Conservation (phyloP, 768 basidiomycete species). For the Agaricus sinodeliciosus region DNA sequence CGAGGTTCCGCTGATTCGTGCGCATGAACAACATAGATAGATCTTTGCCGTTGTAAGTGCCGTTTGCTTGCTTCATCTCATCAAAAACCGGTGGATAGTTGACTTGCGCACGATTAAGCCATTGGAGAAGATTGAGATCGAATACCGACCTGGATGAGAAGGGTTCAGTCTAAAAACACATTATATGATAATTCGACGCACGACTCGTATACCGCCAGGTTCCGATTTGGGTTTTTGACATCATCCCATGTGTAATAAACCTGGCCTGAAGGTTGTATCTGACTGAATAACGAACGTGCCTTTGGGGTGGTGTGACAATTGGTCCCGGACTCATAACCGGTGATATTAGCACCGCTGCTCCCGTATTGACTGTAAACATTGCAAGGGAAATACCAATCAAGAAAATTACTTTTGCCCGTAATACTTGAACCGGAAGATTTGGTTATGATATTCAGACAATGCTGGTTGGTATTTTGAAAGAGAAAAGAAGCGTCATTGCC, state of each 20-base stretch:
- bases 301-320: conserved; percentile 66
- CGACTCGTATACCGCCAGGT: conserved; percentile 93
- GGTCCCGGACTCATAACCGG: conserved; percentile 54
- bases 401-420: conserved; percentile 44
- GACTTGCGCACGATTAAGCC: conserved; percentile 79
- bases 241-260: conserved; percentile 95
- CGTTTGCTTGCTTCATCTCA: conserved; percentile 59
- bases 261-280: conserved; percentile 59
- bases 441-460: conserved; percentile 74
- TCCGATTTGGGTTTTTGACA: conserved; percentile 57
- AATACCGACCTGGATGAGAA: conserved; percentile 61
- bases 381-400: conserved; percentile 99
- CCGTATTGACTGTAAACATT: conserved; percentile 80
- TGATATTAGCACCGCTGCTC: conserved; percentile 53
- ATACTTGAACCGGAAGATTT: conserved; percentile 69
- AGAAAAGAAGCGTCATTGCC: conserved; percentile 92
- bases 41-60: conserved; percentile 76
- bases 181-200: conserved; percentile 34
- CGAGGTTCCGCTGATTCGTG: conserved; percentile 57
- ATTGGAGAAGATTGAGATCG: conserved; percentile 78
- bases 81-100: conserved; percentile 82
- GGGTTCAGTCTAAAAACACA: neutral
- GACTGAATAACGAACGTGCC: conserved; percentile 47
- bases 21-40: conserved; percentile 83
- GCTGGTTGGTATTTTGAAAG: conserved; percentile 87